Conservation (phyloP, 345 rosid species). For the Syzygium jambos region DNA sequence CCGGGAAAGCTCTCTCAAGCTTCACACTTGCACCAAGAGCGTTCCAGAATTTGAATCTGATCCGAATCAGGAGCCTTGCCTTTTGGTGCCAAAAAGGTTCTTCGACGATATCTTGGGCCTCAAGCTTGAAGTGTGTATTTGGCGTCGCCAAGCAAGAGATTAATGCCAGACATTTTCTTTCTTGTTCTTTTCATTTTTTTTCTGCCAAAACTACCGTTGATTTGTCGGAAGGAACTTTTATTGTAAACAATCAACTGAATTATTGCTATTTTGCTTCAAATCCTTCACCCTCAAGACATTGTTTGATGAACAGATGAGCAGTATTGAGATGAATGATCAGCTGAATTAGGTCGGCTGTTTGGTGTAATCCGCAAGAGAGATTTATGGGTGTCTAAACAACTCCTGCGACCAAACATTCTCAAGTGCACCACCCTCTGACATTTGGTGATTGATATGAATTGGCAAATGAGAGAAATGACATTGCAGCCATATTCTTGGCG, state of each 20-base stretch:
- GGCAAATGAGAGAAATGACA: not conserved
- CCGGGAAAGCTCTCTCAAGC: conserved; percentile 4
- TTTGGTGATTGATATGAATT: not conserved
- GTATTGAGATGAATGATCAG: not conserved
- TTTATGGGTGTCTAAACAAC: not conserved
- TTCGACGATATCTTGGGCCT: not conserved
- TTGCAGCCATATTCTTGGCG: too few species aligned
- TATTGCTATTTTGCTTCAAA: not conserved
- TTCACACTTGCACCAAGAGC: conserved; percentile 6
- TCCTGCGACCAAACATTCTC: not conserved
- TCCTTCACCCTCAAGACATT: too few species aligned
- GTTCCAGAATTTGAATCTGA: not conserved
- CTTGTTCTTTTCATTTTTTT: not conserved
- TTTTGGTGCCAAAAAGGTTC: conserved; percentile 10
- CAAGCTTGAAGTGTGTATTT: not conserved
- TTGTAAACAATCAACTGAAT: too few species aligned
- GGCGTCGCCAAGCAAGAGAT: not conserved
- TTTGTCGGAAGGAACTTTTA: not conserved
- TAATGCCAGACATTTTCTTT: too few species aligned
- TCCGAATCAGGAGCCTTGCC: conserved; percentile 1
- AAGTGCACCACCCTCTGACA: not conserved
- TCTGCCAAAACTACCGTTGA: too few species aligned
- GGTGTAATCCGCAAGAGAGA: not conserved
- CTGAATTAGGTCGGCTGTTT: too few species aligned
- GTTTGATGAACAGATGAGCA: not conserved